A percentile compares a stretch with the other conserved stretches of the same genome.
Conservation (phyloP, 2,329 filamentous ascomycete genomes). For the Cytospora mali region DNA sequence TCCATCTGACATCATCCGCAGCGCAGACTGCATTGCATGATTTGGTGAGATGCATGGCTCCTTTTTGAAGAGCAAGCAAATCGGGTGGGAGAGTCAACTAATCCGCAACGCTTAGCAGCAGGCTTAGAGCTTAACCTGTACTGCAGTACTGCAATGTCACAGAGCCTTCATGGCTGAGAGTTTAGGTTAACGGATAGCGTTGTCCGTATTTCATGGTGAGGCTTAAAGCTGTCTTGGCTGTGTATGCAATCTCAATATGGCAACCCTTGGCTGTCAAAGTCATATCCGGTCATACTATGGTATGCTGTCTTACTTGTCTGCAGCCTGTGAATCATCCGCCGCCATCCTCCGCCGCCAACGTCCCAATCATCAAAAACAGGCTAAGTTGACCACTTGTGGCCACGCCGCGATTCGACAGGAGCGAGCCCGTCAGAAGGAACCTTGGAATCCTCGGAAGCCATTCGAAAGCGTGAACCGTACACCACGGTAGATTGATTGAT, state of each 20-base stretch:
- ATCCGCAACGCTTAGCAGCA: background rate
- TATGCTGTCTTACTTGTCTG: constrained; percentile 17
- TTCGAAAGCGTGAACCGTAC: background rate
- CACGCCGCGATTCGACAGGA: constrained; percentile 1
- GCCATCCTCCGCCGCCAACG: constrained; percentile 4
- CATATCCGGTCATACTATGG: background rate
- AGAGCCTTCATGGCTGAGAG: constrained; percentile 13
- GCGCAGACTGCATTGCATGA: constrained; percentile 17
- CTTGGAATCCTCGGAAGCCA: too few relatives aligned
- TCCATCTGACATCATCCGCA: constrained; percentile 26
- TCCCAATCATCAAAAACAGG: constrained; percentile 6
- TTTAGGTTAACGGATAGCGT: constrained; percentile 1
- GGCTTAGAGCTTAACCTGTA: background rate
- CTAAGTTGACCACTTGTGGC: background rate
- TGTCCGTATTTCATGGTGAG: background rate
- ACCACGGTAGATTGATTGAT: too few relatives aligned
- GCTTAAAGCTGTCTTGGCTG: constrained; percentile 8
- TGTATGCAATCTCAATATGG: constrained; percentile 5
- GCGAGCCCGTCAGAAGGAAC: background rate
- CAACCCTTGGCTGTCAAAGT: constrained; percentile 5
- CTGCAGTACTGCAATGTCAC: background rate
- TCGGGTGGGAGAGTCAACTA: background rate
- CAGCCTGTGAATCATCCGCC: constrained; percentile 20
- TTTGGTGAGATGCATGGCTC: background rate
- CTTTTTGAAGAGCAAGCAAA: background rate